Percentiles rank a stretch among this genome's conserved stretches.
These are phyloP conservation scores for Cutaneotrichosporon sp. DNA, from an alignment of 1,284 basidiomycete species.

Conservation along the genomic window DNA sequence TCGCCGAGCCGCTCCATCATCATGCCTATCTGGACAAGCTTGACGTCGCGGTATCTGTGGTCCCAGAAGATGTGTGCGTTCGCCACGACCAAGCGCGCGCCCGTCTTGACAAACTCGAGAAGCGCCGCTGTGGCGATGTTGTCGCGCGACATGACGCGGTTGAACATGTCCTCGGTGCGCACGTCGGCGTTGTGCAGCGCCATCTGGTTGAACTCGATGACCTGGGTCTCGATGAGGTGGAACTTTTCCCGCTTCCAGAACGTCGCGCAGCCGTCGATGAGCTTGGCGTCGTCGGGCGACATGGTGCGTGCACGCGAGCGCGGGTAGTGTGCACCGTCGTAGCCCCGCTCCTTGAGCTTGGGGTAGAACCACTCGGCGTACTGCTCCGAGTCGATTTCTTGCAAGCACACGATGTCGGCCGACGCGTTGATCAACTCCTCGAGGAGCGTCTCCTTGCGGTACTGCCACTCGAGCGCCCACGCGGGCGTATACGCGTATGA, in stretches of 20 bases:
- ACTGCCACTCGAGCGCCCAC: slow-evolving; percentile 95
- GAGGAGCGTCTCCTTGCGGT: slow-evolving; percentile 87
- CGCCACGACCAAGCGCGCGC: slow-evolving; percentile 82
- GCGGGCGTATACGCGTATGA: slow-evolving; percentile 96
- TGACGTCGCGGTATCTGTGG: slow-evolving; percentile 90
- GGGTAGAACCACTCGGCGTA: slow-evolving; percentile 92
- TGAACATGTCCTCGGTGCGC: slow-evolving; percentile 99
- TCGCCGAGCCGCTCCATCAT: slow-evolving; percentile 92
- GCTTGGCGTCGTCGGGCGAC: slow-evolving; percentile 79
- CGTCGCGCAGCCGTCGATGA: slow-evolving; percentile 95
- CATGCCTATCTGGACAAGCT: slow-evolving; percentile 92
- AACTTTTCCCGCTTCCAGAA: slow-evolving; percentile 94
- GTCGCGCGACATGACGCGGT: slow-evolving; percentile 94
- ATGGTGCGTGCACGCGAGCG: slow-evolving; percentile 93
- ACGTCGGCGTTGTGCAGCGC: slow-evolving; percentile 94
- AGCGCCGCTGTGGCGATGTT: slow-evolving; percentile 88
- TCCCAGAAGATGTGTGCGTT: slow-evolving; percentile 97
- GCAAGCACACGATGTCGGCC: slow-evolving; percentile 87
- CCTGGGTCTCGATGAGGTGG: slow-evolving; percentile 87
- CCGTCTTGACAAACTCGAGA: slow-evolving; percentile 83
- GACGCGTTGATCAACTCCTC: slow-evolving; percentile 81
- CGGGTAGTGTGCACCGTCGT: slow-evolving; percentile 89
- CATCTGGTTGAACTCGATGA: slow-evolving; percentile 91
- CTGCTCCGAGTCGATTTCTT: slow-evolving; percentile 89
- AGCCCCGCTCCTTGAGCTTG: slow-evolving; percentile 73